These are phyloP conservation scores for Lathyrus oleraceus DNA, from an alignment of 306 rosid genomes.

Conservation along the genomic window DNA sequence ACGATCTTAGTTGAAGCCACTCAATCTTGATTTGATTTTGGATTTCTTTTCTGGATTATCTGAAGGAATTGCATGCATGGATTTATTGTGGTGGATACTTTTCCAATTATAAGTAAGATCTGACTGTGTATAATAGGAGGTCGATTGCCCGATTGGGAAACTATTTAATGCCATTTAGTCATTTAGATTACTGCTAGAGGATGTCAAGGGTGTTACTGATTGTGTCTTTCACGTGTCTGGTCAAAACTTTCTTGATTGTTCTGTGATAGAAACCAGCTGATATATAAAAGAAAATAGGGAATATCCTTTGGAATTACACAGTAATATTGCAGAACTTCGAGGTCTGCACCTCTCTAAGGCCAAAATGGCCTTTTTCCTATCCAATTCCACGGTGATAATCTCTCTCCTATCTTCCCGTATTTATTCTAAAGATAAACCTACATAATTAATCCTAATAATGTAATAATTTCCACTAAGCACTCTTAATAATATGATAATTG, in stretches of 20 bases:
- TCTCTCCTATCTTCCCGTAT: too few species aligned
- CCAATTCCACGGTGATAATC: too few species aligned
- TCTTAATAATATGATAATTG: too few species aligned
- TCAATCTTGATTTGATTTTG: background rate
- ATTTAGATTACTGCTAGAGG: slow-evolving; percentile 5
- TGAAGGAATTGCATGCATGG: slow-evolving; percentile 1
- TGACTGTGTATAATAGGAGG: slow-evolving; percentile 9
- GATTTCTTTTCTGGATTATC: background rate
- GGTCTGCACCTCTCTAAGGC: too few species aligned
- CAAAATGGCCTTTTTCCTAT: too few species aligned
- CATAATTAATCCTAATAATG: too few species aligned
- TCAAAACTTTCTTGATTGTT: slow-evolving; percentile 7
- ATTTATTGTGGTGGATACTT: slow-evolving; percentile 22
- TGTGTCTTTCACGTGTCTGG: slow-evolving; percentile 1
- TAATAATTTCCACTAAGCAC: too few species aligned
- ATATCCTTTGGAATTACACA: too few species aligned
- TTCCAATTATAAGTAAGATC: background rate
- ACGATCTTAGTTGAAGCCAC: slow-evolving; percentile 2
- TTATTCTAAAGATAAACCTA: too few species aligned
- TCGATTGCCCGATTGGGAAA: slow-evolving; percentile 13
- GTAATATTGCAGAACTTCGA: too few species aligned
- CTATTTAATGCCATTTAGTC: slow-evolving; percentile 12
- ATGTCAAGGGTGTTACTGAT: slow-evolving; percentile 1
- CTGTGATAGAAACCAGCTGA: too few species aligned
- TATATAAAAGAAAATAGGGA: too few species aligned